phyloP scores from a whole-genome alignment of 257 asterid species.

The Fraxinus quadrangulata region DNA sequence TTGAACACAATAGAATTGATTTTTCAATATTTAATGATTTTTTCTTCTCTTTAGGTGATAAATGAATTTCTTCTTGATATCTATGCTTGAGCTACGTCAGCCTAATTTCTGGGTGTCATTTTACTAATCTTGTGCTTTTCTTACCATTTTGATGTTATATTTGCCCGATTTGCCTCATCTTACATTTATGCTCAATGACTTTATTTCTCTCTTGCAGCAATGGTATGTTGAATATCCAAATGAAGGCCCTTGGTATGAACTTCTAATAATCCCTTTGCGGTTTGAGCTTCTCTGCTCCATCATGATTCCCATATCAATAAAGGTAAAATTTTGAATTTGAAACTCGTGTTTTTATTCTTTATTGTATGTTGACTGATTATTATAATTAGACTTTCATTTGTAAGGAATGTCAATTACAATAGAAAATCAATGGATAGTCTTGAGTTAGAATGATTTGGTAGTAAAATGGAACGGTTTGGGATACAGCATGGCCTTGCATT shows the following conservation, averaged over 20 bases:
- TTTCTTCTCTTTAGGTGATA: not conserved
- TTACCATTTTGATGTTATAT: not conserved
- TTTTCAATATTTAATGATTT: not conserved
- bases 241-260: slow-evolving; percentile 99
- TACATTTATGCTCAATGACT: slow-evolving; percentile 25
- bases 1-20: not conserved
- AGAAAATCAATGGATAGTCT: not conserved
- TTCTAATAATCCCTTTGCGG: slow-evolving; percentile 93
- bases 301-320: slow-evolving; percentile 98
- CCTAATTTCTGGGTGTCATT: not conserved
- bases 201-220: slow-evolving; percentile 58
- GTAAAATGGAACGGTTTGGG: not conserved
- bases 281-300: slow-evolving; percentile 99
- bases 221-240: slow-evolving; percentile 95
- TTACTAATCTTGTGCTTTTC: not conserved
- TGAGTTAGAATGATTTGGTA: not conserved
- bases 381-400: slow-evolving; percentile 7
- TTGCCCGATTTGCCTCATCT: slow-evolving; percentile 8
- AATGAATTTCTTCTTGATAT: not conserved
- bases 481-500: not conserved
- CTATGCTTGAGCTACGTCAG: not conserved
- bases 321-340: slow-evolving; percentile 52
- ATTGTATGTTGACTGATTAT: slow-evolving; percentile 3
- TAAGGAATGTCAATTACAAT: slow-evolving; percentile 10
- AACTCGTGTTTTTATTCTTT: slow-evolving; percentile 16